Evolutionary conservation across 2,329 filamentous ascomycete genomes (phyloP).

Genomic region (Xylaria polymorpha): DNA sequence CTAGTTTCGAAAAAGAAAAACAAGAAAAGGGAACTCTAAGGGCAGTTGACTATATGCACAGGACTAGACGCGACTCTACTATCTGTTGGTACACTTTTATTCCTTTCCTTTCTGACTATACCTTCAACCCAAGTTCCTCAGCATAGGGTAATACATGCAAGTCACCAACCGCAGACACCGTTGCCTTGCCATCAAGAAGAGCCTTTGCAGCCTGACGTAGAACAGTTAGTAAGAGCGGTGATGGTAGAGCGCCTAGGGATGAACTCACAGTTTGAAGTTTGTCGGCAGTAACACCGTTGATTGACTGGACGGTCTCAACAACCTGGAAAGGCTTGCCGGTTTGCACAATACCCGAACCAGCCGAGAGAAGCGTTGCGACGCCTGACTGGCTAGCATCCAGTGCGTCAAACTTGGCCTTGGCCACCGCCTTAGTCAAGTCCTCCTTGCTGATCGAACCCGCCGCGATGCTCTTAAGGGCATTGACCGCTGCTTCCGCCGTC

Average conservation of each 20-base stretch:
- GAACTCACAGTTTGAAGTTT: constrained; percentile 84
- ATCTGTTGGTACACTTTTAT: constrained; percentile 58
- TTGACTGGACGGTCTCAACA: constrained; percentile 78
- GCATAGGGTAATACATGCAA: constrained; percentile 91
- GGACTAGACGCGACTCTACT: constrained; percentile 54
- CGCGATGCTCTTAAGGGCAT: constrained; percentile 83
- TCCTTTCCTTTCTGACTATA: constrained; percentile 70
- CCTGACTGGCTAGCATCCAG: constrained; percentile 84
- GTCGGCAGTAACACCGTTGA: constrained; percentile 84
- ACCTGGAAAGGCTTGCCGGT: constrained; percentile 86
- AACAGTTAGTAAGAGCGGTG: constrained; percentile 48
- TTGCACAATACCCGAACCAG: constrained; percentile 85
- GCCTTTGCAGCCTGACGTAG: constrained; percentile 80
- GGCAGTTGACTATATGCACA: constrained; percentile 60
- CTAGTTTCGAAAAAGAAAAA: background rate
- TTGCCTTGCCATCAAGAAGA: constrained; percentile 87
- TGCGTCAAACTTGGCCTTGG: constrained; percentile 92
- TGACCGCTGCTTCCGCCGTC: constrained; percentile 80
- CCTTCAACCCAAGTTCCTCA: constrained; percentile 91
- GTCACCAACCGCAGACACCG: constrained; percentile 90
- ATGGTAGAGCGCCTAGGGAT: constrained; percentile 6
- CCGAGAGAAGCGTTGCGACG: constrained; percentile 80
- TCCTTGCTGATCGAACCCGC: constrained; percentile 82
- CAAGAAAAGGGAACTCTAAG: constrained; percentile 50
- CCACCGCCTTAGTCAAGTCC: constrained; percentile 89